Conservation (phyloP, 345 rosid species). For the Chamaenerion angustifolium region DNA sequence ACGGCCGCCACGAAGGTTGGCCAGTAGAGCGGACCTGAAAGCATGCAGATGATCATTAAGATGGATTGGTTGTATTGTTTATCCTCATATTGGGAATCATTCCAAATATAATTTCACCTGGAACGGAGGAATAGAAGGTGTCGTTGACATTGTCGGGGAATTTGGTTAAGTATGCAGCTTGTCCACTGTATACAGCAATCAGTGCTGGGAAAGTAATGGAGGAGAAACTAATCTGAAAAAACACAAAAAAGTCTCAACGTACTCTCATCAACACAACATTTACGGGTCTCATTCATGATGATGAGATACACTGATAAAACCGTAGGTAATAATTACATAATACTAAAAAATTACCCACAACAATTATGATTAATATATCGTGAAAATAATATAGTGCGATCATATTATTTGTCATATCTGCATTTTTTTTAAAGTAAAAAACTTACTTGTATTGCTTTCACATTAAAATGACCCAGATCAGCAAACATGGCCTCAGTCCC, state of each 20-base stretch:
- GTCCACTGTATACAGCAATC: conserved; percentile 8
- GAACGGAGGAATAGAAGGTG: conserved; percentile 5
- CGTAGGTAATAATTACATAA: no score
- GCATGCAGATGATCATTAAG: background rate
- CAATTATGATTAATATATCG: no score
- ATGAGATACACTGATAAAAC: no score
- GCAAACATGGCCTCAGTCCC: conserved; percentile 90
- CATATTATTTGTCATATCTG: no score
- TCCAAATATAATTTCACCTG: background rate
- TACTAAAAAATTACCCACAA: no score
- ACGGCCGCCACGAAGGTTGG: conserved; percentile 68
- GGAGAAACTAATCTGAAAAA: conserved; percentile 72
- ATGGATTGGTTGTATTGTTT: background rate
- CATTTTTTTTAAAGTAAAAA: no score
- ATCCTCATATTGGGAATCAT: conserved; percentile 15
- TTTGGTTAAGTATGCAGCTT: conserved; percentile 9
- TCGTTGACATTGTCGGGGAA: background rate
- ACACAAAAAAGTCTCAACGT: no score
- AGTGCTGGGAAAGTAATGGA: conserved; percentile 10
- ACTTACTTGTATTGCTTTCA: conserved; percentile 53
- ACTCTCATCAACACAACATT: no score
- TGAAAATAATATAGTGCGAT: no score
- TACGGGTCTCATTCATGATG: no score
- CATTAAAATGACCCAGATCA: conserved; percentile 72
- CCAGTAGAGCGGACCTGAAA: conserved; percentile 56